These are phyloP conservation scores for Candida ipomoeae DNA, from an alignment of 805 yeast species.

Conservation along the genomic window DNA sequence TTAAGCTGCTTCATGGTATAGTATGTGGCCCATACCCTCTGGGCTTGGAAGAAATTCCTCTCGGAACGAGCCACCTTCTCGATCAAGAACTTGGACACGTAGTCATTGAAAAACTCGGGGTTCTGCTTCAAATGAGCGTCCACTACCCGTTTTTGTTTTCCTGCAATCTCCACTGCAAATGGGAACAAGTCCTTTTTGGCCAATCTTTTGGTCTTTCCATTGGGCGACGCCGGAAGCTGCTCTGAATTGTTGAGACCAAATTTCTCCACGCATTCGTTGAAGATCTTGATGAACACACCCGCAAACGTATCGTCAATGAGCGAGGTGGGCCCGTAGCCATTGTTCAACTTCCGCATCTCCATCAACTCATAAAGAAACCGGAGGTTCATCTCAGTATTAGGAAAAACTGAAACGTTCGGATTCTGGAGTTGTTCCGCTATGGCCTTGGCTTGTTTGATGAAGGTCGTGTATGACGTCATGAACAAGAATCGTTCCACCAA, in stretches of 20 bases:
- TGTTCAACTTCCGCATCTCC: constrained; percentile 67
- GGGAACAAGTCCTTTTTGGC: constrained; percentile 44
- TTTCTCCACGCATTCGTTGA: constrained; percentile 9
- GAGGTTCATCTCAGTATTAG: constrained; percentile 35
- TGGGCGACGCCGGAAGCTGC: constrained; percentile 23
- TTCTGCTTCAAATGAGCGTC: constrained; percentile 28
- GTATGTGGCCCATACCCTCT: not conserved
- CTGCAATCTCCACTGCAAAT: constrained; percentile 32
- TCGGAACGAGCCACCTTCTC: constrained; percentile 7
- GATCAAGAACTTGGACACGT: constrained; percentile 10
- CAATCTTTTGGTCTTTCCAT: constrained; percentile 31
- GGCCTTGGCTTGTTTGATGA: constrained; percentile 22
- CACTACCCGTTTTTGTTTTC: constrained; percentile 24
- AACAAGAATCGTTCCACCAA: constrained; percentile 50
- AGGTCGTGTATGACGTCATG: constrained; percentile 2
- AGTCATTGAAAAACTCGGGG: constrained; percentile 28
- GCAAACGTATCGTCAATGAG: constrained; percentile 69
- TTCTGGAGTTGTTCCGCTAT: constrained; percentile 23
- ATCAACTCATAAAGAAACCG: constrained; percentile 47
- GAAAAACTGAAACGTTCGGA: constrained; percentile 22
- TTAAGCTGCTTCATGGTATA: not conserved
- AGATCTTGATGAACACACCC: constrained; percentile 54
- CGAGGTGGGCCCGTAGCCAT: constrained; percentile 78
- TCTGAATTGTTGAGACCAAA: not conserved
- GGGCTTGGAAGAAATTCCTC: not conserved